Evolutionary conservation across 1,139 yeast genomes (phyloP).

Genomic region (Saccharomyces pastorianus): DNA sequence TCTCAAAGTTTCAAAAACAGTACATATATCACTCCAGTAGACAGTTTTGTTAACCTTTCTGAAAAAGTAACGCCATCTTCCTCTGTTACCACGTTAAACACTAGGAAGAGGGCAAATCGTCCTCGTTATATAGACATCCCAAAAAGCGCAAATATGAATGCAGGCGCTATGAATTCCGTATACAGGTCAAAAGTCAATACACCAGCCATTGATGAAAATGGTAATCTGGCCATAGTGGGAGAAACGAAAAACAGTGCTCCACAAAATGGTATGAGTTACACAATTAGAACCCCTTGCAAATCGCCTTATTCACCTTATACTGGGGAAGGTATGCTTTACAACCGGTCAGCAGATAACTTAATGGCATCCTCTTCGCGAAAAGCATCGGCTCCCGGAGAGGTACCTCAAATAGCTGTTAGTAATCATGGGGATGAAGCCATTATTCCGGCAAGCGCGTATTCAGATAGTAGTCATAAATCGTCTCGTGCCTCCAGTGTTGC

Average conservation of each 20-base stretch:
- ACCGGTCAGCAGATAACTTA: background rate
- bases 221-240: constrained; percentile 28
- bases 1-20: background rate
- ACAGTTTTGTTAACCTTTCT: constrained; percentile 7
- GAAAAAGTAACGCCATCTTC: constrained; percentile 3
- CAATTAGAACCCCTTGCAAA: constrained; percentile 1
- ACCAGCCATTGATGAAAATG: constrained; percentile 33
- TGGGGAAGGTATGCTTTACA: background rate
- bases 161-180: background rate
- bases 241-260: constrained; percentile 15
- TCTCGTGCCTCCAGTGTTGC: background rate
- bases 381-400: background rate
- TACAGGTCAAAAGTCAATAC: constrained; percentile 25
- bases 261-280: constrained; percentile 7
- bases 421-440: background rate
- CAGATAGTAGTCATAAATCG: background rate
- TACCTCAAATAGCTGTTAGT: background rate
- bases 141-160: background rate
- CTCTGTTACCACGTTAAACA: background rate
- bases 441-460: background rate
- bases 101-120: background rate
- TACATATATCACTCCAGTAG: background rate
- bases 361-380: background rate
- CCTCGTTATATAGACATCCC: background rate
- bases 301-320: background rate